A percentile compares a stretch with the other conserved stretches of the same genome.
phyloP scores from a whole-genome alignment of 441 rosid species.

The Melastoma candidum region DNA sequence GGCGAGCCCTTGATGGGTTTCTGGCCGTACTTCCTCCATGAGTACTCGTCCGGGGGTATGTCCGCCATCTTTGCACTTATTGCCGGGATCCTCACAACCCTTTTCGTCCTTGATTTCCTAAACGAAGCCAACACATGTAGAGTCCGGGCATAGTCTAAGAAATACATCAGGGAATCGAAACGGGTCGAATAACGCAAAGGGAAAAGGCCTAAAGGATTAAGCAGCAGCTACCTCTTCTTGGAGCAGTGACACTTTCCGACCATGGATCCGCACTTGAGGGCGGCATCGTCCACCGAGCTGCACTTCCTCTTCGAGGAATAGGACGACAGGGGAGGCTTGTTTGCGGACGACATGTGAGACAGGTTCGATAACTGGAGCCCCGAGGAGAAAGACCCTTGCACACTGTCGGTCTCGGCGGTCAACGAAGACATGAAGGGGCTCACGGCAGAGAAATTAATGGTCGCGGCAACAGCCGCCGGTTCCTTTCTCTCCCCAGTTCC shows the following conservation, averaged over 20 bases:
- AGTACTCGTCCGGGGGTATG: slow-evolving; percentile 52
- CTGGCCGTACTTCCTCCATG: slow-evolving; percentile 71
- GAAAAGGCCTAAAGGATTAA: no score
- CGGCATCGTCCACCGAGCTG: slow-evolving; percentile 37
- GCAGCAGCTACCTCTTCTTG: slow-evolving; percentile 41
- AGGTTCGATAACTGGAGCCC: slow-evolving; percentile 42
- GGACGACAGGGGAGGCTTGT: slow-evolving; percentile 46
- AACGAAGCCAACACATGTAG: not conserved
- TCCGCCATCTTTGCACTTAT: slow-evolving; percentile 57
- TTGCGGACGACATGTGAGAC: slow-evolving; percentile 33
- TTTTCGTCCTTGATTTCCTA: slow-evolving; percentile 46
- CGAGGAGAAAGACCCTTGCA: slow-evolving; percentile 38
- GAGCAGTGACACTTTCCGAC: slow-evolving; percentile 57
- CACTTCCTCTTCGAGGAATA: slow-evolving; percentile 42
- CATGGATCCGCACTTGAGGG: slow-evolving; percentile 32
- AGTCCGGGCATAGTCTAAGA: not conserved
- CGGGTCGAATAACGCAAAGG: no score
- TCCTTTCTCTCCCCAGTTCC: slow-evolving; percentile 35
- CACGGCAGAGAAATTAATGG: slow-evolving; percentile 49
- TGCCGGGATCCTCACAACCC: slow-evolving; percentile 48
- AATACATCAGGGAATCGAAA: not conserved
- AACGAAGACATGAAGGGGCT: slow-evolving; percentile 53
- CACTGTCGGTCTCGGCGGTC: slow-evolving; percentile 45
- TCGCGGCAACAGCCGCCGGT: slow-evolving; percentile 9
- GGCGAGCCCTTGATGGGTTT: slow-evolving; percentile 76